phyloP scores from a whole-genome alignment of 495 filamentous ascomycete genomes.

The Hypoxylon intermedium region DNA sequence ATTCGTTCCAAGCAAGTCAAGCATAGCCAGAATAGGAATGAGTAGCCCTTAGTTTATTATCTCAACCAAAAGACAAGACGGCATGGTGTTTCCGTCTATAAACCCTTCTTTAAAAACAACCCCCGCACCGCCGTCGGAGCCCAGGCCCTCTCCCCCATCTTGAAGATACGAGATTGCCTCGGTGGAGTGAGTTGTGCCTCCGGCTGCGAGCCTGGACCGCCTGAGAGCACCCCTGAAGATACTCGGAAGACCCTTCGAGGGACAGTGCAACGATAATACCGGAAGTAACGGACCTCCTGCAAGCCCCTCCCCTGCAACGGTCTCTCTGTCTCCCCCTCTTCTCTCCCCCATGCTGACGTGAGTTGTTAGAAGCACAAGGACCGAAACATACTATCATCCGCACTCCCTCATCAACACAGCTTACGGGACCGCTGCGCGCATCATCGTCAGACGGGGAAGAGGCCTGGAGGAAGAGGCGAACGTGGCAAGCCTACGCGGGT shows the following conservation, averaged over 20 bases:
- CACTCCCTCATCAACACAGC: conserved; percentile 25
- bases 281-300: conserved; percentile 40
- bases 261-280: conserved; percentile 37
- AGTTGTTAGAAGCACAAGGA: conserved; percentile 21
- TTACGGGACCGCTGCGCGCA: conserved; percentile 20
- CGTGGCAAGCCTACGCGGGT: conserved; percentile 14
- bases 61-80: conserved; percentile 15
- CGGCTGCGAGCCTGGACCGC: conserved; percentile 25
- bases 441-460: conserved; percentile 17
- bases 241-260: conserved; percentile 18
- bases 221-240: conserved; percentile 25
- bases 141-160: conserved; percentile 13
- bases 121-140: conserved; percentile 33
- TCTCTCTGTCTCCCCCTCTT: background rate
- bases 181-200: conserved; percentile 20
- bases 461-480: conserved; percentile 5
- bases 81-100: conserved; percentile 18
- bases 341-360: conserved; percentile 30
- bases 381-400: conserved; percentile 28
- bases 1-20: conserved; percentile 2
- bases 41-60: conserved; percentile 33
- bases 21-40: conserved; percentile 37
- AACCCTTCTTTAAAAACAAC: conserved; percentile 9
- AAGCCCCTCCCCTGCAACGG: conserved; percentile 31
- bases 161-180: conserved; percentile 25